phyloP scores from a whole-genome alignment of 495 filamentous ascomycete genomes.

The Neurospora intermedia region DNA sequence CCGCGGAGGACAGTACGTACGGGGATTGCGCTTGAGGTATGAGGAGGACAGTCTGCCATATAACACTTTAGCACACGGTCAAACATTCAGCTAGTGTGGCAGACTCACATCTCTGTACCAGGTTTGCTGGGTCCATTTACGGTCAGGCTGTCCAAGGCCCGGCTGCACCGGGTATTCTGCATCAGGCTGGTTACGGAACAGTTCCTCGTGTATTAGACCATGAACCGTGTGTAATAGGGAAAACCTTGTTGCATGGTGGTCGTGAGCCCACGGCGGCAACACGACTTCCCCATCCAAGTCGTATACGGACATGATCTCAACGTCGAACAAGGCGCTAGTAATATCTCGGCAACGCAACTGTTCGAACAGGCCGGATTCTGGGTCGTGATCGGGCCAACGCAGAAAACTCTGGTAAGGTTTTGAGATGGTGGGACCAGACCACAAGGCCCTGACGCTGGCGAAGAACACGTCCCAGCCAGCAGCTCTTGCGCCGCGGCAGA shows the following conservation, averaged over 20 bases:
- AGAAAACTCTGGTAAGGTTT: neutral
- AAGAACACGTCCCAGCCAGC: neutral
- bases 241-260: neutral
- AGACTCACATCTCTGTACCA: neutral
- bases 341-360: neutral
- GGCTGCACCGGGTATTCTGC: neutral
- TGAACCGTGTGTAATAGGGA: neutral
- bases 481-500: neutral
- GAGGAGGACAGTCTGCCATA: neutral
- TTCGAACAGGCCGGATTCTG: neutral
- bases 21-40: neutral
- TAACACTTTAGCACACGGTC: neutral
- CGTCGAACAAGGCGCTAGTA: neutral
- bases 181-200: neutral
- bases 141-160: no score
- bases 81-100: neutral
- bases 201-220: neutral
- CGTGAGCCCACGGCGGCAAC: neutral
- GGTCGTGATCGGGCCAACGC: neutral
- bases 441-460: neutral
- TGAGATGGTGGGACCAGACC: neutral
- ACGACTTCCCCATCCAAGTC: neutral
- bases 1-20: neutral
- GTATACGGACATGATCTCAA: neutral
- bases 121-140: neutral